phyloP scores from a whole-genome alignment of 306 rosid genomes.

The Quercus berberidifolia region DNA sequence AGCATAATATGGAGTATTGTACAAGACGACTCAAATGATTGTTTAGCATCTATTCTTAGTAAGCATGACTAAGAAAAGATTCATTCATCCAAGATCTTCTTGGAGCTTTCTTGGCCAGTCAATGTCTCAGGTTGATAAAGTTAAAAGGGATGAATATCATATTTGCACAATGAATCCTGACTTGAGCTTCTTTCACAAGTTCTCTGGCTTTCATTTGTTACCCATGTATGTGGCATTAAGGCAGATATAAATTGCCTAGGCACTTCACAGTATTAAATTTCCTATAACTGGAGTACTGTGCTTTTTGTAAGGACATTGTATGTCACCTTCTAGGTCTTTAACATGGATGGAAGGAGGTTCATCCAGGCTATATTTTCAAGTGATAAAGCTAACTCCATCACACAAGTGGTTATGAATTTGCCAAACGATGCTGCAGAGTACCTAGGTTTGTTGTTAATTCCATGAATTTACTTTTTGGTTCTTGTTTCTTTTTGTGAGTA shows the following conservation, averaged over 20 bases:
- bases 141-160: not conserved
- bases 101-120: not conserved
- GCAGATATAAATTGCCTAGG: slow-evolving; percentile 25
- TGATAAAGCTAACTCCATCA: slow-evolving; percentile 68
- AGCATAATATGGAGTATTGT: not conserved
- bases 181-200: not conserved
- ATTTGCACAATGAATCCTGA: not conserved
- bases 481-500: slow-evolving; percentile 4
- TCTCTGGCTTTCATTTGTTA: not conserved
- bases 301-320: slow-evolving; percentile 13
- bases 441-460: slow-evolving; percentile 51
- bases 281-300: slow-evolving; percentile 13
- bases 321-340: slow-evolving; percentile 59
- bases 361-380: slow-evolving; percentile 69
- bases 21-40: not conserved
- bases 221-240: slow-evolving; percentile 13
- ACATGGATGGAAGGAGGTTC: slow-evolving; percentile 98
- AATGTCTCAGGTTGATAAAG: not conserved
- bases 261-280: slow-evolving; percentile 3
- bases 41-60: not conserved
- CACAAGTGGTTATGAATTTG: slow-evolving; percentile 96
- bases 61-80: not conserved
- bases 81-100: not conserved
- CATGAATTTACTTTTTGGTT: not conserved
- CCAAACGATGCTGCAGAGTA: slow-evolving; percentile 85